Conservation (phyloP, 306 rosid species). For the Inga leiocalycina region DNA sequence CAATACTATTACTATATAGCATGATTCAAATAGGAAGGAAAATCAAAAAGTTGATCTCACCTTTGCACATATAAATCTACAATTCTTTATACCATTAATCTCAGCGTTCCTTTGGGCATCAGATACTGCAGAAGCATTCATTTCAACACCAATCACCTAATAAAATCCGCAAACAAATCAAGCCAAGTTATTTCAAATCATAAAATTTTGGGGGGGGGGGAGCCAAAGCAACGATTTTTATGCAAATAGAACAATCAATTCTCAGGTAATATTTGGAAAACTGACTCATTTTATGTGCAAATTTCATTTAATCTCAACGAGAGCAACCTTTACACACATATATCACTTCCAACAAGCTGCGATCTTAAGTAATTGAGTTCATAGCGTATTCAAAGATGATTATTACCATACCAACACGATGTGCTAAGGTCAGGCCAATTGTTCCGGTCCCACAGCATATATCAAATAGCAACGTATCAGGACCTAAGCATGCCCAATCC, state of each 20-base stretch:
- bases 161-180: conserved; percentile 29
- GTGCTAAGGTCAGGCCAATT: conserved; percentile 96
- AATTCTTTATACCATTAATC: conserved; percentile 85
- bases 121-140: conserved; percentile 92
- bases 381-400: conserved; percentile 34
- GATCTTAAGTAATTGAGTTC: neutral
- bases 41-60: conserved; percentile 48
- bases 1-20: conserved; percentile 8
- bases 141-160: conserved; percentile 97
- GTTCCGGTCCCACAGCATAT: conserved; percentile 98
- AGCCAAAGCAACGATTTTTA: neutral
- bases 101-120: conserved; percentile 93
- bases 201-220: neutral
- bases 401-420: conserved; percentile 96
- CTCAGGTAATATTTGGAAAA: neutral
- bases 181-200: conserved; percentile 16
- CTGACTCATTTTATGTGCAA: neutral
- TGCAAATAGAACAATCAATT: conserved; percentile 1
- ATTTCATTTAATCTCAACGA: conserved; percentile 18
- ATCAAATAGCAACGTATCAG: conserved; percentile 91
- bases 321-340: conserved; percentile 18
- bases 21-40: conserved; percentile 29
- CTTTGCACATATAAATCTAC: conserved; percentile 84
- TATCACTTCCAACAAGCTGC: conserved; percentile 8
- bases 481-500: conserved; percentile 93